These are phyloP conservation scores for Coniella lustricola DNA, from an alignment of 2,329 filamentous ascomycete genomes.

Conservation along the genomic window DNA sequence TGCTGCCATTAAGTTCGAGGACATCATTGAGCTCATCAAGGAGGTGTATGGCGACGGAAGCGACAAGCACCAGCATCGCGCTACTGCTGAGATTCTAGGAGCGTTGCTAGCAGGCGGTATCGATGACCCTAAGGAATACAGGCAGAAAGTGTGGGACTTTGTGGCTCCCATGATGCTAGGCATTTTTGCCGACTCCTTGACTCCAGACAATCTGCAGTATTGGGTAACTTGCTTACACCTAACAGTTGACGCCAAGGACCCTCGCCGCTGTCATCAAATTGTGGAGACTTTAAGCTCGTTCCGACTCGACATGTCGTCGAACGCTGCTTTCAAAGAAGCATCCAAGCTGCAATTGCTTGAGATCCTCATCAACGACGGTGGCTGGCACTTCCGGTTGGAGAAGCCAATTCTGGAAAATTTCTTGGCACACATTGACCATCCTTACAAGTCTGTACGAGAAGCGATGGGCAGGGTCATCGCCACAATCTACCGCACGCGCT, in stretches of 20 bases:
- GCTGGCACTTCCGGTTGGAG: conserved; percentile 93
- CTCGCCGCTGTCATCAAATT: conserved; percentile 77
- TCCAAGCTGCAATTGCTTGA: conserved; percentile 91
- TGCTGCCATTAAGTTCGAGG: conserved; percentile 73
- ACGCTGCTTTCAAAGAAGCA: conserved; percentile 97
- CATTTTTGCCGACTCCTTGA: conserved; percentile 85
- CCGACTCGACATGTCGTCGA: conserved; percentile 86
- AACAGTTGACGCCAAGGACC: conserved; percentile 81
- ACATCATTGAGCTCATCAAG: conserved; percentile 73
- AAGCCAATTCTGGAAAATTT: conserved; percentile 86
- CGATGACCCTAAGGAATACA: conserved; percentile 67
- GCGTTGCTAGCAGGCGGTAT: conserved; percentile 74
- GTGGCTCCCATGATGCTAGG: conserved; percentile 80
- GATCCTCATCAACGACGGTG: conserved; percentile 76
- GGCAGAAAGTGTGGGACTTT: conserved; percentile 78
- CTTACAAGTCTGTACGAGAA: conserved; percentile 95
- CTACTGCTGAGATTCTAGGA: conserved; percentile 87
- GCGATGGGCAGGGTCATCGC: conserved; percentile 86
- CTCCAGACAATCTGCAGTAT: conserved; percentile 88
- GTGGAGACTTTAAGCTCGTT: conserved; percentile 78
- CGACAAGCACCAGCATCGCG: conserved; percentile 96
- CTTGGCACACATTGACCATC: conserved; percentile 85
- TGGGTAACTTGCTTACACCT: conserved; percentile 94
- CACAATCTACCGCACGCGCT: conserved; percentile 81
- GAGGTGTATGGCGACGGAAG: conserved; percentile 84